These are phyloP conservation scores for Candida nanaspora DNA, from an alignment of 805 yeast species.

Conservation along the genomic window DNA sequence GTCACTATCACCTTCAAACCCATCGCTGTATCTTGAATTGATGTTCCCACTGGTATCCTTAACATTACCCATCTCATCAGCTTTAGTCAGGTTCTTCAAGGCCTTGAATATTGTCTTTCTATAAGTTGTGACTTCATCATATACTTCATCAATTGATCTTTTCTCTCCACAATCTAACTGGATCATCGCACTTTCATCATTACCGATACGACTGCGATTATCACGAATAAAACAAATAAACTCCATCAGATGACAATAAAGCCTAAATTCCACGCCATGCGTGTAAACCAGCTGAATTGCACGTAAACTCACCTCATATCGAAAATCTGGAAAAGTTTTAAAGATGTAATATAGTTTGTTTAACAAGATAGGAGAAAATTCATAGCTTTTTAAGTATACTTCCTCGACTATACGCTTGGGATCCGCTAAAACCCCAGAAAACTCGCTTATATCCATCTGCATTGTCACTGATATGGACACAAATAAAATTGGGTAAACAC, in stretches of 20 bases:
- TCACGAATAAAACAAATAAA: constrained; percentile 5
- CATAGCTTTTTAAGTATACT: constrained; percentile 6
- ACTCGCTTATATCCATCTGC: not conserved
- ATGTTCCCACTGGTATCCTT: no score
- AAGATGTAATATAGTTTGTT: constrained; percentile 13
- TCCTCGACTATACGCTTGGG: no score
- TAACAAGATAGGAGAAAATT: constrained; percentile 13
- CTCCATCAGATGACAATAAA: constrained; percentile 10
- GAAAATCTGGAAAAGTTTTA: constrained; percentile 5
- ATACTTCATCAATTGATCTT: constrained; percentile 9
- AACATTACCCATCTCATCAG: not conserved
- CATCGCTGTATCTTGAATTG: no score
- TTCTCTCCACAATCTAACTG: constrained; percentile 10
- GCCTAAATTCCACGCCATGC: constrained; percentile 8
- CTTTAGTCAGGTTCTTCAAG: constrained; percentile 1
- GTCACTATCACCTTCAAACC: not conserved
- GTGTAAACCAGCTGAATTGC: constrained; percentile 10
- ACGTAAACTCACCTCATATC: constrained; percentile 1
- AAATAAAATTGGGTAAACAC: no score
- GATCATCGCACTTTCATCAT: not conserved
- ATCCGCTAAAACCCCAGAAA: no score
- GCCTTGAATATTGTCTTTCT: not conserved
- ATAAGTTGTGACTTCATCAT: constrained; percentile 2
- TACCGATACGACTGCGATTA: no score
- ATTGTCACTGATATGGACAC: not conserved